Evolutionary conservation across 805 yeast species (phyloP).

Genomic region (Schizosaccharomyces lindneri): DNA sequence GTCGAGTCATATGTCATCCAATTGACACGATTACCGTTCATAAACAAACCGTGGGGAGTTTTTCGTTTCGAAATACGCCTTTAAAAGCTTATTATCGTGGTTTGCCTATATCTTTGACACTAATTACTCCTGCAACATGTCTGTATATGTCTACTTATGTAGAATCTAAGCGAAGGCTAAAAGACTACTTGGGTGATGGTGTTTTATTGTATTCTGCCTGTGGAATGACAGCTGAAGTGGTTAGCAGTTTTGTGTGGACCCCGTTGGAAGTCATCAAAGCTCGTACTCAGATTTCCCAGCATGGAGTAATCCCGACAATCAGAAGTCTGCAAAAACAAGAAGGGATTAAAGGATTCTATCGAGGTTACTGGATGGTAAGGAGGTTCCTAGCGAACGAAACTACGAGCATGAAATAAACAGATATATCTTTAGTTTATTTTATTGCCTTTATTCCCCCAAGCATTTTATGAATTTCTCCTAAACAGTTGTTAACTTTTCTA

Average conservation of each 20-base stretch:
- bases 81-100: constrained; percentile 19
- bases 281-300: constrained; percentile 17
- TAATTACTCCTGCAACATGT: constrained; percentile 20
- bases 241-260: constrained; percentile 19
- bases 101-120: constrained; percentile 15
- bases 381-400: not conserved
- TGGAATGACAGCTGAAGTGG: constrained; percentile 18
- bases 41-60: constrained; percentile 16
- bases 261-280: constrained; percentile 24
- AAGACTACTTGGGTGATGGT: constrained; percentile 15
- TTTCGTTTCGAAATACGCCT: constrained; percentile 9
- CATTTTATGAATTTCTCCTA: not conserved
- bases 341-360: constrained; percentile 54
- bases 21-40: constrained; percentile 20
- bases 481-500: not conserved
- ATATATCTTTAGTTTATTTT: not conserved
- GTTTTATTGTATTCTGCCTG: constrained; percentile 14
- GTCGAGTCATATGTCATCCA: constrained; percentile 19
- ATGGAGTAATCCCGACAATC: constrained; percentile 8
- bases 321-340: constrained; percentile 26
- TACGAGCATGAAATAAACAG: not conserved
- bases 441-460: not conserved
- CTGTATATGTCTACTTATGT: constrained; percentile 19
- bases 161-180: constrained; percentile 15
- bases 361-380: constrained; percentile 31